Evolutionary conservation across 116 monocot species (phyloP), one percentile per base, ranked within the genome.

Genomic region (Trichopus zeylanicus): DNA sequence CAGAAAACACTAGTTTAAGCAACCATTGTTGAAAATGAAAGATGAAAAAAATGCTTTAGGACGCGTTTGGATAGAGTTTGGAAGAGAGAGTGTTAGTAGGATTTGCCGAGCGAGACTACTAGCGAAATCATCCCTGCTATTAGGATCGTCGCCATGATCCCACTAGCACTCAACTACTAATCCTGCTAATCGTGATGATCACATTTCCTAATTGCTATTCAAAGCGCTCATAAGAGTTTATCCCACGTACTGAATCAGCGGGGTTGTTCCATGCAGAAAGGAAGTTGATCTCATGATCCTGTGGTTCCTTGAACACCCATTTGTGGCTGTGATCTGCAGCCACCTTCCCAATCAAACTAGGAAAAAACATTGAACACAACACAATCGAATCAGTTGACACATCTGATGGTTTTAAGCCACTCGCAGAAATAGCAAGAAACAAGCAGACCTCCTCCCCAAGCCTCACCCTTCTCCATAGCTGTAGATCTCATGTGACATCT

Each of bases 401-500:
- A 33, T 5, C 32, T n/a, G n/a, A n/a, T n/a, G n/a, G n/a, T n/a
- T n/a, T n/a, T n/a, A n/a, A n/a, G n/a, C n/a, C n/a, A n/a, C n/a
- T n/a, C n/a, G n/a, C n/a, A n/a, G 39, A 33, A 33, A 5, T 5
- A 33, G 8, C 4, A 33, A 33, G 8, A 33, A 33, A 33, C 32
- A 5, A 33, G 8, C 8, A 5, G 32, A 33, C 8, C 8, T 33
- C 8, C 6, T 8, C 4, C 32, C 4, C 4, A 1, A 21, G 22
- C 32, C 52, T 61, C 12, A 93, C 93, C 88, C 93, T 88, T 93
- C 93, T 68, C 88, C 93, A 35, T 81, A 93, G 84, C 81, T 88
- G 75, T 93, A 93, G 60, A 93, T 93, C 76, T 88, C 88, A 82
- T 93, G 88, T 6, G 93, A 88, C 88, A 93, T 88, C 72, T 93